Evolutionary conservation across 257 asterid species (phyloP), one percentile per base, ranked within the genome.

Genomic region (Dorcoceras hygrometricum): DNA sequence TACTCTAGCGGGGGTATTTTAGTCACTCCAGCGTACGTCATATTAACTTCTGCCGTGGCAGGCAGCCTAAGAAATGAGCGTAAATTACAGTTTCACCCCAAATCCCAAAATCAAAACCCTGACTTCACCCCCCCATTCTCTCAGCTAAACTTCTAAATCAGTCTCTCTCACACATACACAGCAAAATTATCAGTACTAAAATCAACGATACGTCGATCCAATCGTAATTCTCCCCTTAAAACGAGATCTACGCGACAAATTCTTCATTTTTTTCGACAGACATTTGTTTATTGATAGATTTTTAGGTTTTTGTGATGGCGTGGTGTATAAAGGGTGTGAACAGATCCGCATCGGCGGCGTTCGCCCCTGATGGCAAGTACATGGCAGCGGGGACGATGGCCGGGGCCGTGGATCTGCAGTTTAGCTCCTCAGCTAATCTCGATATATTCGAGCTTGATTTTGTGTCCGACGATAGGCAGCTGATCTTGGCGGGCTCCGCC

Each of bases 381-480:
- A 62, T 93, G 86, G 97, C 97, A 6, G 95, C 97, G 57, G 99
- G 97, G 57, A 93, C 99, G 81, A 93, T 90, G 99, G 97, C 99
- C 0, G 99, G 99, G 62, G 99, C 99, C 65, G 99, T 93, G 76
- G 99, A 93, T 90, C 85, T 90, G 80, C 89, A 86, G 58, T 93
- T 93, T 82, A 93, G 99, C 70, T 93, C 99, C 18, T 82, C 95
- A 10, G 97, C 99, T 11, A 93, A 90, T 82, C 86, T 93, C 57
- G 99, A 93, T 73, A 78, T 93, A 27, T 93, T 88, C 76, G 86
- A 90, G 89, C 87, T 93, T 29, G 96, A 93, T 78, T 93, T 93
- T 63, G 88, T 76, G 20, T 84, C 95, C 19, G 96, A 88, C 59
- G 97, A 90, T 85, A 84, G 84, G 61, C 86, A 90, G 74, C 77